Evolutionary conservation across 192 early-diverging fungal genomes (phyloP), one percentile per base, ranked within the genome.

Genomic region (Backusella liffmaniae): DNA sequence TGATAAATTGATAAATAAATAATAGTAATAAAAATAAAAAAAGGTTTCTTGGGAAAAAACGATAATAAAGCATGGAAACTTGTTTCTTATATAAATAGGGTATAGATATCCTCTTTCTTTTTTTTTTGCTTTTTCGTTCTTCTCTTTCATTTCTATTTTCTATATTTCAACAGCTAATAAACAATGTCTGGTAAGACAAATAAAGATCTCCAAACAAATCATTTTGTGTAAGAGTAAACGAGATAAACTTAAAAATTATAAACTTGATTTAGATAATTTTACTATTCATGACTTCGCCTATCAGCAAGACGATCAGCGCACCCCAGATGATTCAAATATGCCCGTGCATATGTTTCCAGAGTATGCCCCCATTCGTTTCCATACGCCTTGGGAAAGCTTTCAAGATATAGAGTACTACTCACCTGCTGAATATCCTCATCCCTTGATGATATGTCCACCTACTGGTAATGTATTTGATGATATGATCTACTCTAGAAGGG

Each of bases 241-340:
- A 39, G 2, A 8, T 37, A 39, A 68, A 39, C 34, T 36, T 12
- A 68, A 37, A 39, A 3, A 3, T 37, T 39, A 32, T 23, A 36
- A 39, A 39, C n/a, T n/a, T 39, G 37, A 39, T 39, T 21, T 69
- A 69, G 67, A 69, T 13, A 39, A 69, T 9, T 69, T 69, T 37
- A 34, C n/a, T 23, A 18, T 62, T 12, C 23, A 62, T 10, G 26
- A 62, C 12, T 62, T 26, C 12, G 56, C 12, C 12, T 62, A 62
- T 62, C 56, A 62, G 4, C 56, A 62, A 4, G 56, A 62, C 12
- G 21, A 62, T 62, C 56, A 62, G 12, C 23, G 21, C 23, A 26
- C 56, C 21, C 56, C 56, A 8, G 23, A 62, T 62, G 56, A 62
- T 3, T 62, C 23, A 1, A 29, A 3, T 13, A 29, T 29, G 1